A percentile compares a stretch with the other conserved stretches of the same genome.
phyloP scores from a whole-genome alignment of 495 filamentous ascomycete genomes.

The Neurospora africana region DNA sequence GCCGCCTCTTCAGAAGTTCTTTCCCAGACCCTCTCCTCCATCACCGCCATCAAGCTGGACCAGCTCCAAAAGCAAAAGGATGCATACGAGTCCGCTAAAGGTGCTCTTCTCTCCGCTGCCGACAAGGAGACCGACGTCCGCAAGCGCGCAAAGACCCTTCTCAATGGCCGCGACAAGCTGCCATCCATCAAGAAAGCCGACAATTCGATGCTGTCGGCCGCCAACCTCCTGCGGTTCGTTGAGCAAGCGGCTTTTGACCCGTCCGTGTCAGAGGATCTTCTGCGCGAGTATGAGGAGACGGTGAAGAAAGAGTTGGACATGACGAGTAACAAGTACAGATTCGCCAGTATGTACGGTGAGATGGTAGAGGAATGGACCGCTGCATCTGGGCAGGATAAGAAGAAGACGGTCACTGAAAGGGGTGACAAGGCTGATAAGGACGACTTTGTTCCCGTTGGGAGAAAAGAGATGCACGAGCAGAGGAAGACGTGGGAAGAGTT shows the following conservation, averaged over 20 bases:
- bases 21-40: slow-evolving; percentile 52
- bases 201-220: slow-evolving; percentile 9
- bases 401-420: slow-evolving; percentile 8
- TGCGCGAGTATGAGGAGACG: slow-evolving; percentile 29
- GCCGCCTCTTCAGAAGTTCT: slow-evolving; percentile 25
- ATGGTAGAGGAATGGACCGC: slow-evolving; percentile 53
- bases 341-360: slow-evolving; percentile 50
- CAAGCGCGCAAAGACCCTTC: slow-evolving; percentile 18
- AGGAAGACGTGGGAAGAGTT: slow-evolving; percentile 46
- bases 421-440: neutral
- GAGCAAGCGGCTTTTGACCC: slow-evolving; percentile 27
- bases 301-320: slow-evolving; percentile 27
- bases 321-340: slow-evolving; percentile 44
- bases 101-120: slow-evolving; percentile 18
- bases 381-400: slow-evolving; percentile 9
- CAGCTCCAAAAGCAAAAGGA: slow-evolving; percentile 49
- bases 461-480: slow-evolving; percentile 31
- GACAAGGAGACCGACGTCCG: slow-evolving; percentile 14
- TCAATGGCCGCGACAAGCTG: slow-evolving; percentile 23
- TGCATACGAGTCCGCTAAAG: slow-evolving; percentile 37
- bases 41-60: slow-evolving; percentile 55
- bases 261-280: slow-evolving; percentile 19
- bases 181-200: slow-evolving; percentile 3
- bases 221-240: slow-evolving; percentile 19
- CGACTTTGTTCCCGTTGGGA: slow-evolving; percentile 11